Conservation (phyloP, 768 basidiomycete genomes). For the Leucogyrophana mollusca region DNA sequence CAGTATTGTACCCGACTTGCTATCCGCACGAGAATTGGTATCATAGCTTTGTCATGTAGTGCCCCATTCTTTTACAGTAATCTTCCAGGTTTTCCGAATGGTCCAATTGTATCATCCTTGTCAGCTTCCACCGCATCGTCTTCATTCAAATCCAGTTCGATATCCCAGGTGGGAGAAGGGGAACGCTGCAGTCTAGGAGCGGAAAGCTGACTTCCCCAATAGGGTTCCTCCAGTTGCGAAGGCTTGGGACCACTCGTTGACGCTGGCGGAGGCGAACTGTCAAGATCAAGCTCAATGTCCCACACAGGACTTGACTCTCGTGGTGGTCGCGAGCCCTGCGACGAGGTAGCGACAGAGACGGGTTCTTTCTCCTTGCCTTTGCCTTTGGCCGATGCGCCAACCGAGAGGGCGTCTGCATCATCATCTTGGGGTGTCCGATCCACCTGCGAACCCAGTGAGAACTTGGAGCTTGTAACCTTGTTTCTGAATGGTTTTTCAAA, state of each 20-base stretch:
- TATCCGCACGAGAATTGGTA: background rate
- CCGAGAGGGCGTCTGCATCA: conserved; percentile 8
- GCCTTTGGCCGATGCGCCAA: conserved; percentile 1
- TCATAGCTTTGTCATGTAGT: background rate
- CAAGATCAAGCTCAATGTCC: conserved; percentile 69
- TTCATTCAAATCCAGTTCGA: conserved; percentile 46
- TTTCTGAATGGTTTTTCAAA: conserved; percentile 88
- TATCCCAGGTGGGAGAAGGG: conserved; percentile 34
- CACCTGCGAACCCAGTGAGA: conserved; percentile 28
- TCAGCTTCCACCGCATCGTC: conserved; percentile 1
- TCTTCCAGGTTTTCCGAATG: background rate
- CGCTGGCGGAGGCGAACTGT: conserved; percentile 23
- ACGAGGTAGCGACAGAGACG: background rate
- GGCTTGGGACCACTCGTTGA: background rate
- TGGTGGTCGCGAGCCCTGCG: conserved; percentile 12
- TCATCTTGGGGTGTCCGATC: conserved; percentile 10
- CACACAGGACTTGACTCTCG: conserved; percentile 60
- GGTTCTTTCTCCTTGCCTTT: conserved; percentile 23
- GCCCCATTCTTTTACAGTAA: conserved; percentile 1
- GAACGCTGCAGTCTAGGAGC: conserved; percentile 14
- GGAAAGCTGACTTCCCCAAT: background rate
- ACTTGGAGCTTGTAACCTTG: conserved; percentile 49
- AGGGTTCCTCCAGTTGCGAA: background rate
- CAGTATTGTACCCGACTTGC: background rate
- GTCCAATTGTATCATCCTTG: too few relatives aligned